phyloP scores from a whole-genome alignment of 139 green algal genomes.

The Deuterostichococcus epilithicus region DNA sequence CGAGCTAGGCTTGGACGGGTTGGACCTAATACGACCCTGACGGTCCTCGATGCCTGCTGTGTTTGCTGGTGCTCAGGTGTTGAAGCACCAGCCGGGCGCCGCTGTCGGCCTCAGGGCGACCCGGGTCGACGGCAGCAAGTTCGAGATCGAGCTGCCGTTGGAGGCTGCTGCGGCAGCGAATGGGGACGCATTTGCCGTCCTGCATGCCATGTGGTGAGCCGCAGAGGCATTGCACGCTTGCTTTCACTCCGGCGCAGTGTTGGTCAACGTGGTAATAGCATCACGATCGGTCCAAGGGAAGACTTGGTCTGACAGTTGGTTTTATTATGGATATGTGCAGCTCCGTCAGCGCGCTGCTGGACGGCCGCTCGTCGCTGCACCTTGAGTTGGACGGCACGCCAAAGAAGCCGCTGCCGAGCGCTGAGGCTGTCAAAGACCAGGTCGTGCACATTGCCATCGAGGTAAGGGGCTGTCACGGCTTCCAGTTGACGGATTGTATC shows the following conservation, averaged over 20 bases:
- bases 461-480: too few species aligned
- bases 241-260: too few species aligned
- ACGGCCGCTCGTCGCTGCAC: conserved; percentile 23
- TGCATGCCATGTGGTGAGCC: conserved; percentile 28
- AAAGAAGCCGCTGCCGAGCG: background rate
- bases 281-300: too few species aligned
- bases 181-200: conserved; percentile 21
- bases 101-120: conserved; percentile 8
- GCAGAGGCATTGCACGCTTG: too few species aligned
- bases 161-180: background rate
- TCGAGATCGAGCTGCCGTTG: conserved; percentile 6
- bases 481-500: too few species aligned
- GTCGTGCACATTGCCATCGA: conserved; percentile 11
- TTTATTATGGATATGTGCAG: background rate
- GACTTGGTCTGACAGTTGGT: too few species aligned
- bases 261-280: too few species aligned
- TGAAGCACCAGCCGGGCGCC: conserved; percentile 5
- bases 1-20: too few species aligned
- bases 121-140: background rate
- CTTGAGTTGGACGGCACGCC: conserved; percentile 8
- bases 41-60: too few species aligned
- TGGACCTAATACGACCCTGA: conserved; percentile 5
- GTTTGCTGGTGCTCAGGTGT: conserved; percentile 4
- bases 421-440: conserved; percentile 10
- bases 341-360: conserved; percentile 19